These are phyloP conservation scores for Leucosporidium scottii DNA, from an alignment of 768 basidiomycete genomes.

Conservation along the genomic window DNA sequence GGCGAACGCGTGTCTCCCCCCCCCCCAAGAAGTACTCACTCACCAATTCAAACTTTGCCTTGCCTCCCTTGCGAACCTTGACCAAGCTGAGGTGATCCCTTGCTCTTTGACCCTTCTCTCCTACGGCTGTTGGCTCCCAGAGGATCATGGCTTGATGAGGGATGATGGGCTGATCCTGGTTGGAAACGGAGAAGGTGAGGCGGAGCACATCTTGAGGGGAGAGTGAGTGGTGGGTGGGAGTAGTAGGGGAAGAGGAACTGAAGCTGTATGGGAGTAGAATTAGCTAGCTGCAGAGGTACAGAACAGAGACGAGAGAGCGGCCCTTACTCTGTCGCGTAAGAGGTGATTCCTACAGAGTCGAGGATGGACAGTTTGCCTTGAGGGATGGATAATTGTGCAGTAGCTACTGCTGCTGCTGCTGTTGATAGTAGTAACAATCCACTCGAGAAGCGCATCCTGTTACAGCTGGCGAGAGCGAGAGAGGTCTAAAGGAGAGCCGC, in stretches of 20 bases:
- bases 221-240: background rate
- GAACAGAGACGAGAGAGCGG: background rate
- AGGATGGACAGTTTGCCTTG: constrained; percentile 17
- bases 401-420: too few relatives aligned
- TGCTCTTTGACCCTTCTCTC: background rate
- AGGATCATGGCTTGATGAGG: constrained; percentile 24
- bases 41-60: constrained; percentile 25
- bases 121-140: background rate
- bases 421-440: too few relatives aligned
- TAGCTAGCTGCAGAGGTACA: background rate
- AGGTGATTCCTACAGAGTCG: constrained; percentile 6
- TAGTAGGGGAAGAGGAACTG: background rate
- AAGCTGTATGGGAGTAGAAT: constrained; percentile 7
- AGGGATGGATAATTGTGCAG: too few relatives aligned
- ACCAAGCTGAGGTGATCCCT: background rate
- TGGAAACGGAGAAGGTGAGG: constrained; percentile 20
- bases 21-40: background rate
- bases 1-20: too few relatives aligned
- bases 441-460: too few relatives aligned
- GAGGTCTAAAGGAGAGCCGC: too few relatives aligned
- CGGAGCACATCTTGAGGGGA: constrained; percentile 24
- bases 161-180: constrained; percentile 1
- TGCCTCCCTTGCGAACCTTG: constrained; percentile 22
- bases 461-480: too few relatives aligned
- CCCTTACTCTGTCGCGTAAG: background rate